These are phyloP conservation scores for Xylaria longipes DNA, from an alignment of 495 filamentous ascomycete genomes.

Conservation along the genomic window DNA sequence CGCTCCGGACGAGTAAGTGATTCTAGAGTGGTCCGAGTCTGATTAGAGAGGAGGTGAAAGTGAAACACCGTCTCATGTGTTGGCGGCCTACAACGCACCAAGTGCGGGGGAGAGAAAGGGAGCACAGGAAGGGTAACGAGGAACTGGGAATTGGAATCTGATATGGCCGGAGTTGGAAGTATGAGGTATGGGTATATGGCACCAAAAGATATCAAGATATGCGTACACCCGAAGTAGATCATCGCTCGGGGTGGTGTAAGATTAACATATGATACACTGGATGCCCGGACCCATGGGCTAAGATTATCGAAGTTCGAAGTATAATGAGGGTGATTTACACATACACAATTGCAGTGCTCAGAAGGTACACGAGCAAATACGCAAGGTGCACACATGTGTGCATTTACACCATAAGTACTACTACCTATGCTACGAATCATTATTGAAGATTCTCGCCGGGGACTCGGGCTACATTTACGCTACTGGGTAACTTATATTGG, in stretches of 20 bases:
- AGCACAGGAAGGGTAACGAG: background rate
- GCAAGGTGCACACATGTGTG: background rate
- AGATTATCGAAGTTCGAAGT: background rate
- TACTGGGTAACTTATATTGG: background rate
- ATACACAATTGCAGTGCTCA: background rate
- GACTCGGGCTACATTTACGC: background rate
- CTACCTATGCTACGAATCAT: background rate
- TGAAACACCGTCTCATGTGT: background rate
- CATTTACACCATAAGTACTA: background rate
- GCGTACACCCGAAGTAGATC: background rate
- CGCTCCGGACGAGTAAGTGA: background rate
- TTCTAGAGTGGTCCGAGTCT: background rate
- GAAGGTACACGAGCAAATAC: background rate
- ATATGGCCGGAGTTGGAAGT: background rate
- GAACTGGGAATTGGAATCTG: background rate
- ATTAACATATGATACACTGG: background rate
- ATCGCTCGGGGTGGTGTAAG: background rate
- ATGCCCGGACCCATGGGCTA: background rate
- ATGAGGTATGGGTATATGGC: background rate
- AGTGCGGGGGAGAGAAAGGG: background rate
- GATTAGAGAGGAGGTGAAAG: background rate
- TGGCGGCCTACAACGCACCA: background rate
- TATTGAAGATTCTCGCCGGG: background rate
- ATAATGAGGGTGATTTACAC: background rate
- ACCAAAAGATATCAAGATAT: background rate